Evolutionary conservation across 2,329 filamentous ascomycete species (phyloP).

Genomic region (Alternaria sp.): DNA sequence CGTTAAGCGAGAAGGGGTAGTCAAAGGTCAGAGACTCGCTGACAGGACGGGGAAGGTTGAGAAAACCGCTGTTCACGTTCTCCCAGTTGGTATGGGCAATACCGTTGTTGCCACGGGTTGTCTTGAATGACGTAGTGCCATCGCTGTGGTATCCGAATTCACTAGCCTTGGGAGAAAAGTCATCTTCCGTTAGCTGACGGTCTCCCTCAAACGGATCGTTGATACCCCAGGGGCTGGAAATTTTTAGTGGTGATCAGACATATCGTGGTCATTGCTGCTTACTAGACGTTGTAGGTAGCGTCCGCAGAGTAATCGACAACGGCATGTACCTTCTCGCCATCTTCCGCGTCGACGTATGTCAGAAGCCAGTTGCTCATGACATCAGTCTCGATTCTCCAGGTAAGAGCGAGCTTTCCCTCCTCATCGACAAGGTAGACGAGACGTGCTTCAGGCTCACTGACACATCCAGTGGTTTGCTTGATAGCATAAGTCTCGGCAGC

Average conservation of each 20-base stretch:
- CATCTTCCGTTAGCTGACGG: slow-evolving; percentile 58
- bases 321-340: slow-evolving; percentile 59
- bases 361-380: slow-evolving; percentile 66
- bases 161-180: slow-evolving; percentile 59
- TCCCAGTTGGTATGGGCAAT: slow-evolving; percentile 63
- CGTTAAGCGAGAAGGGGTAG: slow-evolving; percentile 39
- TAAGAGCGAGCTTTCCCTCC: slow-evolving; percentile 59
- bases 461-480: slow-evolving; percentile 59
- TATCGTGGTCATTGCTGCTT: slow-evolving; percentile 21
- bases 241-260: slow-evolving; percentile 10
- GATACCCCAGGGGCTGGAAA: slow-evolving; percentile 56
- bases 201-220: slow-evolving; percentile 64
- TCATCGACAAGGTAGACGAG: slow-evolving; percentile 64
- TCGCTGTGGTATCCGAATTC: slow-evolving; percentile 64
- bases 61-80: slow-evolving; percentile 51
- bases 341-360: slow-evolving; percentile 64
- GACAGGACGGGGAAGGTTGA: slow-evolving; percentile 62
- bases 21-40: slow-evolving; percentile 56
- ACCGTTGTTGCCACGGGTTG: slow-evolving; percentile 67
- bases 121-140: slow-evolving; percentile 60
- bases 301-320: slow-evolving; percentile 68
- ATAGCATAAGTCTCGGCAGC: slow-evolving; percentile 55
- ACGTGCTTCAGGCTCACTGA: slow-evolving; percentile 63
- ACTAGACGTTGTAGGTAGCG: slow-evolving; percentile 65
- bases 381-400: slow-evolving; percentile 69